Conservation (phyloP, 148 eudicot species). For the Vaccinium macrocarpon region DNA sequence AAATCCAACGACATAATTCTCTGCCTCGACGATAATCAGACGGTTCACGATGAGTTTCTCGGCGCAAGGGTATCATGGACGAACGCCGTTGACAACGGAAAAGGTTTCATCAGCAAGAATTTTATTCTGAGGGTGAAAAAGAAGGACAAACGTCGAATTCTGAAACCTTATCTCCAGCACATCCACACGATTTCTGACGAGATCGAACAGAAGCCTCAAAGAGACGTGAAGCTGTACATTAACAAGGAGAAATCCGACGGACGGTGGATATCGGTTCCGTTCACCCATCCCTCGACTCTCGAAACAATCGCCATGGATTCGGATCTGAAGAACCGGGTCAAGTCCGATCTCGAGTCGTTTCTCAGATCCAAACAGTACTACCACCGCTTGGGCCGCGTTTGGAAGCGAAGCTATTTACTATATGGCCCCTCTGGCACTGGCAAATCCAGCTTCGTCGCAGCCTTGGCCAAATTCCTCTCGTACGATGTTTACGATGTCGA, state of each 20-base stretch:
- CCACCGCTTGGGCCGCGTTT: conserved; percentile 73
- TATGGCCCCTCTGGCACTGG: conserved; percentile 98
- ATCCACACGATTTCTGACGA: conserved; percentile 63
- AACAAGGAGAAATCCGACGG: conserved; percentile 26
- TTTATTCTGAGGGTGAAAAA: conserved; percentile 54
- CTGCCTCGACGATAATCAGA: conserved; percentile 51
- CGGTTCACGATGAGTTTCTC: conserved; percentile 58
- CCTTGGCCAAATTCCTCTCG: conserved; percentile 55
- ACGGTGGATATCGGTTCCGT: conserved; percentile 61
- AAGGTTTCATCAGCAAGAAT: conserved; percentile 4
- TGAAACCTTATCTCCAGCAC: conserved; percentile 70
- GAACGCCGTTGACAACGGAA: conserved; percentile 21
- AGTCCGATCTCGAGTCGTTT: conserved; percentile 66
- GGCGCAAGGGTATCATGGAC: conserved; percentile 60
- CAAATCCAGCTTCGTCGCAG: conserved; percentile 84
- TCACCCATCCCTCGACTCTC: conserved; percentile 71
- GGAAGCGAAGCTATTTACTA: conserved; percentile 81
- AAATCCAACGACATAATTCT: conserved; percentile 54
- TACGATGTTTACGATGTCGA: conserved; percentile 80
- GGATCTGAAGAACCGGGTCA: conserved; percentile 59
- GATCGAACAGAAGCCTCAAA: conserved; percentile 34
- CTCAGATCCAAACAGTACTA: conserved; percentile 66
- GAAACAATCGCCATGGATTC: conserved; percentile 71
- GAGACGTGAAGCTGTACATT: conserved; percentile 39
- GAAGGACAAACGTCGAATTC: conserved; percentile 69